Percentiles rank a stretch among this genome's conserved stretches.
Conservation (phyloP, 129 eudicot species). For the Daucus carota region DNA sequence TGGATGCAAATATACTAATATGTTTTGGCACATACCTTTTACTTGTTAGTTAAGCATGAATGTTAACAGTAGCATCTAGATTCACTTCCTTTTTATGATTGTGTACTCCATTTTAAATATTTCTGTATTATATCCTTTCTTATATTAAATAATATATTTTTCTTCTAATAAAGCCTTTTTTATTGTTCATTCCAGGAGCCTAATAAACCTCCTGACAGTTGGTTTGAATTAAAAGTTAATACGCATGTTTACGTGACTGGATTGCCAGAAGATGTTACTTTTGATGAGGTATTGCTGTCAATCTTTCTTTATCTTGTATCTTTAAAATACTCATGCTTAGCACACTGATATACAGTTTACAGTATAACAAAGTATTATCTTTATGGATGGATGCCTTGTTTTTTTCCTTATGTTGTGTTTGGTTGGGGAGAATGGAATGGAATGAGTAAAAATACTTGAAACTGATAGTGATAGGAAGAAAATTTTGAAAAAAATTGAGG, state of each 20-base stretch:
- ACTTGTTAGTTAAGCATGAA: background rate
- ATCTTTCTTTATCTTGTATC: conserved; percentile 10
- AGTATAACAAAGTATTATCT: background rate
- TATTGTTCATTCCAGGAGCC: conserved; percentile 42
- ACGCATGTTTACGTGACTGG: conserved; percentile 94
- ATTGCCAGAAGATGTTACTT: conserved; percentile 92
- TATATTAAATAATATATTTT: background rate
- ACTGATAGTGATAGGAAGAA: too few relatives aligned
- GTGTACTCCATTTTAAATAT: background rate
- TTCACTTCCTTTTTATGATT: background rate
- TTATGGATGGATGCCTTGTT: background rate
- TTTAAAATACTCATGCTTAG: conserved; percentile 7
- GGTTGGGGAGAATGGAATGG: too few relatives aligned
- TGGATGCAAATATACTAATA: background rate
- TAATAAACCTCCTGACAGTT: conserved; percentile 92
- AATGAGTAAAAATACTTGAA: too few relatives aligned
- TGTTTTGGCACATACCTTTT: background rate
- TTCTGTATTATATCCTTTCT: background rate
- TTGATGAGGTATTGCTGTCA: conserved; percentile 65
- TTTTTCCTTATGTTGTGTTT: background rate
- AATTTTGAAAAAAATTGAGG: too few relatives aligned
- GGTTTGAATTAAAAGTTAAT: conserved; percentile 93
- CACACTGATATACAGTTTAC: background rate
- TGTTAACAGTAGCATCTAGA: background rate
- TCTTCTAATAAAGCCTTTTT: background rate